These are phyloP conservation scores for Lecanosticta acicola DNA, from an alignment of 2,329 filamentous ascomycete species.

Conservation along the genomic window DNA sequence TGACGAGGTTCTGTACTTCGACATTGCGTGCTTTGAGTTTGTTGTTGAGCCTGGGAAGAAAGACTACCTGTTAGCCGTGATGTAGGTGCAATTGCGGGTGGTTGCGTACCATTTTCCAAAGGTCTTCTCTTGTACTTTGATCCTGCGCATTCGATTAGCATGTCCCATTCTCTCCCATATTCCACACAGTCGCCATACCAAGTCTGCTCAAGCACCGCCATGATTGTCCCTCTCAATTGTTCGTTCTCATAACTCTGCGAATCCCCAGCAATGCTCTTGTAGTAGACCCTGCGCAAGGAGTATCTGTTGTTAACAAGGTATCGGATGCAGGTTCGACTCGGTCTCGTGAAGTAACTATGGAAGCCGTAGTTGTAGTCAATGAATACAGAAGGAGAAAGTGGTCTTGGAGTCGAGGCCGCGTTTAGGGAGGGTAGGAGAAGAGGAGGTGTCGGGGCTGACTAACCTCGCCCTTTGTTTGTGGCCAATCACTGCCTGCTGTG, in stretches of 20 bases:
- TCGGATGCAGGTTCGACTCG: too few species aligned
- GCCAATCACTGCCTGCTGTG: neutral
- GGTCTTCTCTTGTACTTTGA: conserved; percentile 75
- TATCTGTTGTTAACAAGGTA: too few species aligned
- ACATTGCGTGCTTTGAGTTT: conserved; percentile 76
- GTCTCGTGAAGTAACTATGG: too few species aligned
- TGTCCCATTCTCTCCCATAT: conserved; percentile 31
- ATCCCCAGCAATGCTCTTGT: neutral
- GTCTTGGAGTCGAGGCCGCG: neutral
- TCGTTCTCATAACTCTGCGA: neutral
- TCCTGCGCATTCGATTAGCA: conserved; percentile 36
- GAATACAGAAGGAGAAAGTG: neutral
- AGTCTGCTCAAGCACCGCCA: conserved; percentile 49
- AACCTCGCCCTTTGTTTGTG: neutral
- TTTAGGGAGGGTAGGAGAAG: neutral
- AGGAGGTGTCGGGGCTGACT: too few species aligned
- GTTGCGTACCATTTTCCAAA: conserved; percentile 88
- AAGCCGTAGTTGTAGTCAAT: too few species aligned
- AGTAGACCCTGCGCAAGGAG: too few species aligned
- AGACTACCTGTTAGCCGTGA: neutral
- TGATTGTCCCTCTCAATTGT: conserved; percentile 2
- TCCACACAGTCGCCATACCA: conserved; percentile 8
- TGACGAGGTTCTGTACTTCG: conserved; percentile 78
- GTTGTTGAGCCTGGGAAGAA: conserved; percentile 68
- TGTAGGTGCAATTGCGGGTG: neutral